Percentiles rank a stretch among this genome's conserved stretches.
Conservation (phyloP, 2,329 filamentous ascomycete species). For the Lasiodiplodia gonubiensis region DNA sequence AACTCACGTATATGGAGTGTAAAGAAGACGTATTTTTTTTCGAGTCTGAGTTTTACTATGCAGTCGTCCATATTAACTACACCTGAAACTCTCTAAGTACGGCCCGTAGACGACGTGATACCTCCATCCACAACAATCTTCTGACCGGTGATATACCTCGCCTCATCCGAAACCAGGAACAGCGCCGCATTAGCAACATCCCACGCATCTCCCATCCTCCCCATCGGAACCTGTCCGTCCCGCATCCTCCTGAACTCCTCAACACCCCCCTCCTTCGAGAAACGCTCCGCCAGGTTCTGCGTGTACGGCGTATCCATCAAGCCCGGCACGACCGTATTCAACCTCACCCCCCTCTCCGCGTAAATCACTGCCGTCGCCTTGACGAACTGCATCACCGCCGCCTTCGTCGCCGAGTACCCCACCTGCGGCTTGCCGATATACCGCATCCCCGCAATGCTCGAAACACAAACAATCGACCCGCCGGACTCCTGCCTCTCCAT, state of each 20-base stretch:
- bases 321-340: conserved; percentile 64
- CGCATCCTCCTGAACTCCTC: conserved; percentile 4
- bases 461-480: conserved; percentile 55
- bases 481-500: conserved; percentile 58
- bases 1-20: too few species aligned
- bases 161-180: conserved; percentile 40
- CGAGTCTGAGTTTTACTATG: too few species aligned
- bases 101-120: conserved; percentile 38
- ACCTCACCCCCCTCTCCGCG: conserved; percentile 52
- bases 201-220: conserved; percentile 42
- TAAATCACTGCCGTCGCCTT: conserved; percentile 59
- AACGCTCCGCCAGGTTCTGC: conserved; percentile 28
- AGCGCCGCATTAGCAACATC: conserved; percentile 44
- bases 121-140: conserved; percentile 47
- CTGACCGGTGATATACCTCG: conserved; percentile 44
- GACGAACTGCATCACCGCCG: conserved; percentile 59
- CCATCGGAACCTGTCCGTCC: conserved; percentile 37
- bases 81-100: neutral
- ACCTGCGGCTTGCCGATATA: conserved; percentile 61
- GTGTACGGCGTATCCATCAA: conserved; percentile 57
- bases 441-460: conserved; percentile 56
- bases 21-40: too few species aligned
- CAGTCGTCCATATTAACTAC: too few species aligned
- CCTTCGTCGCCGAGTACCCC: conserved; percentile 60
- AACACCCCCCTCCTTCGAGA: neutral